Evolutionary conservation across 2,329 filamentous ascomycete genomes (phyloP).

Genomic region (Ceratocystis eucalypticola): DNA sequence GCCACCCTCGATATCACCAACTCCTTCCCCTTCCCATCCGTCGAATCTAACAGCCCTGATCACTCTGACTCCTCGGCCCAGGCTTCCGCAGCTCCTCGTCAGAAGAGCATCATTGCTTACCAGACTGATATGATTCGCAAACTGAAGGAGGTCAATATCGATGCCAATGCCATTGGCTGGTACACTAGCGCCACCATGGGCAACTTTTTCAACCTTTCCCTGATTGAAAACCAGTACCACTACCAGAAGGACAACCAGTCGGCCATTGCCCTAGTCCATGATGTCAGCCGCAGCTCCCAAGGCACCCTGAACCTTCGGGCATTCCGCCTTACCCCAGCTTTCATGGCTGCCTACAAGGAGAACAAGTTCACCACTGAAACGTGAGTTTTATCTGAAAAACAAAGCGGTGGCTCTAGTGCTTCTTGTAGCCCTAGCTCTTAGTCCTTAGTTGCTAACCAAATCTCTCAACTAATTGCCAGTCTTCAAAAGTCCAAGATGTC

Average conservation of each 20-base stretch:
- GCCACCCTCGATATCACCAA: conserved; percentile 82
- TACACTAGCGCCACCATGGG: conserved; percentile 98
- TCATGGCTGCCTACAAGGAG: conserved; percentile 90
- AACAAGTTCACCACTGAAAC: conserved; percentile 93
- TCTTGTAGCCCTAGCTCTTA: neutral
- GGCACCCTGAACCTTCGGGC: conserved; percentile 80
- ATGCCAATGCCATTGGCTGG: conserved; percentile 96
- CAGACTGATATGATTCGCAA: conserved; percentile 96
- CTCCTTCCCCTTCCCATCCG: conserved; percentile 80
- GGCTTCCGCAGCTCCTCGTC: conserved; percentile 77
- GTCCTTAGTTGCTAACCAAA: conserved; percentile 8
- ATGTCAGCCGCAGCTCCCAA: conserved; percentile 88
- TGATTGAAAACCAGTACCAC: conserved; percentile 95
- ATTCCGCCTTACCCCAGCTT: conserved; percentile 74
- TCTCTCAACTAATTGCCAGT: conserved; percentile 33
- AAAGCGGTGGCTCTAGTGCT: neutral
- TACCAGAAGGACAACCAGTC: conserved; percentile 93
- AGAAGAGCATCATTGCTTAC: conserved; percentile 79
- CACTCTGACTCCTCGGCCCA: conserved; percentile 61
- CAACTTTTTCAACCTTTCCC: conserved; percentile 88
- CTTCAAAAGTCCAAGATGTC: conserved; percentile 88
- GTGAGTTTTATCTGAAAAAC: conserved; percentile 37
- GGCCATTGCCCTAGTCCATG: conserved; percentile 82
- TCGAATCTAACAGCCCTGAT: conserved; percentile 56
- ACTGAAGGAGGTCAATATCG: conserved; percentile 91